Percentiles rank a stretch among this genome's conserved stretches.
Evolutionary conservation across 768 basidiomycete genomes (phyloP).

Genomic region (Rhizopogon rudus): DNA sequence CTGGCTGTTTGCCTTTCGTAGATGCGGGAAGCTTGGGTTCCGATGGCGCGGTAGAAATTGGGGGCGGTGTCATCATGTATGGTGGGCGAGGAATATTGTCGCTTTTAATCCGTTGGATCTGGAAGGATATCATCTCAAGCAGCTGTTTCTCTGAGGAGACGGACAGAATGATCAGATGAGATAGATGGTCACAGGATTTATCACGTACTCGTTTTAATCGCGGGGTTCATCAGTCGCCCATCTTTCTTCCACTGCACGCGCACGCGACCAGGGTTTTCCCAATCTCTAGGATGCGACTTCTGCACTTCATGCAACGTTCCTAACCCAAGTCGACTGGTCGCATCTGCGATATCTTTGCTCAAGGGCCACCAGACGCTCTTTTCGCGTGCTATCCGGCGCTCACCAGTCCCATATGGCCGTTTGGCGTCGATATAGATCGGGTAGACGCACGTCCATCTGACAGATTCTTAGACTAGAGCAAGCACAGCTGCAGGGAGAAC

Average conservation of each 20-base stretch:
- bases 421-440: conserved; percentile 98
- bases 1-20: conserved; percentile 46
- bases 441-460: conserved; percentile 93
- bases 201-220: conserved; percentile 71
- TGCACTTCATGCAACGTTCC: conserved; percentile 83
- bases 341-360: conserved; percentile 88
- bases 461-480: conserved; percentile 5
- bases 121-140: conserved; percentile 65
- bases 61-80: conserved; percentile 36
- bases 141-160: conserved; percentile 65
- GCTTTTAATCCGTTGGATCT: conserved; percentile 70
- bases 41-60: conserved; percentile 22
- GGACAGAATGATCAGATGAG: background rate
- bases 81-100: conserved; percentile 66
- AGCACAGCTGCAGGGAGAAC: conserved; percentile 19
- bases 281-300: conserved; percentile 92
- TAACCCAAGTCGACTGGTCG: conserved; percentile 70
- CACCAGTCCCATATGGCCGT: conserved; percentile 76
- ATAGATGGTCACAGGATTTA: background rate
- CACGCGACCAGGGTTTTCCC: conserved; percentile 97
- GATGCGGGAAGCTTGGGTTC: conserved; percentile 27
- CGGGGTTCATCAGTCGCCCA: conserved; percentile 55
- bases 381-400: conserved; percentile 73
- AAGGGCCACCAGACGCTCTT: conserved; percentile 94
- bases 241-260: conserved; percentile 91